phyloP scores from a whole-genome alignment of 345 rosid genomes.

The rapeseed (Brassica napus) region DNA sequence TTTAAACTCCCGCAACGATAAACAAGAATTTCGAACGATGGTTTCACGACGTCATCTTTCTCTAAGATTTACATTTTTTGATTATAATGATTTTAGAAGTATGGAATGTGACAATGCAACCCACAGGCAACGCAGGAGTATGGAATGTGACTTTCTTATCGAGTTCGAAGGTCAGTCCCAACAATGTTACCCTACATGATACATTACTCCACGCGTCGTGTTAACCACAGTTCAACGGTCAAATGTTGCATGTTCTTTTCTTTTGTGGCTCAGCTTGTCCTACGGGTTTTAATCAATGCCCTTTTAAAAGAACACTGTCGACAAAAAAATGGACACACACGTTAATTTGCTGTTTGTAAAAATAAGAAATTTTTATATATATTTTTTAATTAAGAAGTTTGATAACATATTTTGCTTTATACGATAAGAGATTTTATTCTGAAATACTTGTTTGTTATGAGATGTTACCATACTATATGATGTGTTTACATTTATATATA shows the following conservation, averaged over 20 bases:
- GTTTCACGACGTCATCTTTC: neutral
- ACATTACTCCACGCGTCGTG: slow-evolving; percentile 10
- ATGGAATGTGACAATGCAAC: slow-evolving; percentile 6
- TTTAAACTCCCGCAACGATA: no score
- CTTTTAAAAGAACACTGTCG: slow-evolving; percentile 6
- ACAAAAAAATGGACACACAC: slow-evolving; percentile 2
- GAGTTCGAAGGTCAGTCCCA: slow-evolving; percentile 3
- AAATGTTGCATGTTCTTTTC: neutral
- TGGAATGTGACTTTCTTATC: slow-evolving; percentile 7
- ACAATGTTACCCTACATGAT: slow-evolving; percentile 16
- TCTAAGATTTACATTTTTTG: neutral
- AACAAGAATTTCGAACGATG: neutral
- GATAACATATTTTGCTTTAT: neutral
- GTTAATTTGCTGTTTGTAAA: slow-evolving; percentile 1
- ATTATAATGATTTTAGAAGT: neutral
- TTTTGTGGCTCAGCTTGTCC: slow-evolving; percentile 7
- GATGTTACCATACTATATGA: neutral
- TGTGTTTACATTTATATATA: neutral
- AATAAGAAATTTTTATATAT: neutral
- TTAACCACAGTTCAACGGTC: neutral
- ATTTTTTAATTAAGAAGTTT: neutral
- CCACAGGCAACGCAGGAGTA: neutral
- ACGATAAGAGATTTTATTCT: neutral
- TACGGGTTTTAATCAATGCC: neutral
- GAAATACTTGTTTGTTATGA: neutral